Evolutionary conservation across 2,329 filamentous ascomycete genomes (phyloP), one percentile per base, ranked within the genome.

Genomic region (Claviceps sp.): DNA sequence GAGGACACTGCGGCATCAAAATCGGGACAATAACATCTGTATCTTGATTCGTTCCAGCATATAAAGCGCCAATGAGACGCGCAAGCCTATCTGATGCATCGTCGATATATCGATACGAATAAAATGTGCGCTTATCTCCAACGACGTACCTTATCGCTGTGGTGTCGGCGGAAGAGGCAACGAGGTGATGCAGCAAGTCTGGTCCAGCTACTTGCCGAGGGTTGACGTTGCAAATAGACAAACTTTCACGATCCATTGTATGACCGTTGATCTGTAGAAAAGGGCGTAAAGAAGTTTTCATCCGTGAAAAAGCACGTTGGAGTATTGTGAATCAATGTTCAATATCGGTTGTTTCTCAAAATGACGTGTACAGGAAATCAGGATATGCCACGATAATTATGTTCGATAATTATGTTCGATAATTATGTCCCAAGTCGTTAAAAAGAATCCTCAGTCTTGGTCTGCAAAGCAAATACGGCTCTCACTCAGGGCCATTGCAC

Each of bases 1-100:
- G 76, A 9, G 83, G 80, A 14, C 79, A 85, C 67, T 95, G 90
- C 2, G 85, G 83, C 16, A 94, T 67, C 20, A 95, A 74, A 2
- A 95, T 70, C 0, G 90, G 89, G 39, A 95, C 74, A 38, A 95
- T 67, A 16, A 75, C 64, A 47, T 72, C 69, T 23, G 56, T 23
- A 13, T 34, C 13, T 43, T 26, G 50, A 44, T 44, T 52, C 17
- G 47, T 49, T 5, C 52, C 53, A 37, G 40, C 47, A 38, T 50
- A 29, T 3, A 51, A 53, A 26, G 23, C 50, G 22, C 59, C 52
- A 53, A 85, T 76, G 22, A 69, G 70, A 13, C 64, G 59, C 16
- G 85, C 81, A 38, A 89, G 66, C 3, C 58, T 59, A 48, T 78
- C 68, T 9, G 85, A 79, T 34, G 73, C 68, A 29, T 62, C 57